Evolutionary conservation across 495 filamentous ascomycete species (phyloP).

Genomic region (Trypethelium eluteriae): DNA sequence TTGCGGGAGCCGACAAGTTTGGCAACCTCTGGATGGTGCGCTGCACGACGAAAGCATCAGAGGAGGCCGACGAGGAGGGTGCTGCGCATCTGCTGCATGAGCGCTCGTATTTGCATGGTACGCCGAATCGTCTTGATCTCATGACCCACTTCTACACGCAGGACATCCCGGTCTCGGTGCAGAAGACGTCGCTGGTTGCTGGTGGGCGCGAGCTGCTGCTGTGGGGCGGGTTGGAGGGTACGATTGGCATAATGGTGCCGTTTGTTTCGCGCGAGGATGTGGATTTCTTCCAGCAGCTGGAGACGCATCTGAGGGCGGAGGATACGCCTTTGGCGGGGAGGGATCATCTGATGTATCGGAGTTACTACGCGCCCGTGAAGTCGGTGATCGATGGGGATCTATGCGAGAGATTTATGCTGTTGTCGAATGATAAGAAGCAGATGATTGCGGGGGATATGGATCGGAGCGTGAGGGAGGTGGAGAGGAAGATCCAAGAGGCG

Average conservation of each 20-base stretch:
- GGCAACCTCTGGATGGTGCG: slow-evolving; percentile 91
- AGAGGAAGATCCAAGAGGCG: slow-evolving; percentile 78
- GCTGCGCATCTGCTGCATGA: slow-evolving; percentile 85
- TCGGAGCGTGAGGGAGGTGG: slow-evolving; percentile 81
- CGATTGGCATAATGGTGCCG: slow-evolving; percentile 83
- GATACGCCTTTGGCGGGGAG: slow-evolving; percentile 81
- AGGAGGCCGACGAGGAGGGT: slow-evolving; percentile 85
- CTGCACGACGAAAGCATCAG: slow-evolving; percentile 75
- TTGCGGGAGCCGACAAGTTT: slow-evolving; percentile 94
- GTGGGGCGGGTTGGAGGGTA: slow-evolving; percentile 92
- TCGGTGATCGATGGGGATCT: slow-evolving; percentile 97
- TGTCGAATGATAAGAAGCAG: slow-evolving; percentile 79
- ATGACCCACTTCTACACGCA: slow-evolving; percentile 85
- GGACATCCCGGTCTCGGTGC: slow-evolving; percentile 83
- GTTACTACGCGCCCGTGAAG: slow-evolving; percentile 97
- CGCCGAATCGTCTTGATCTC: slow-evolving; percentile 72
- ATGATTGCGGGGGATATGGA: slow-evolving; percentile 92
- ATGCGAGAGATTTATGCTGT: slow-evolving; percentile 78
- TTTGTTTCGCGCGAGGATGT: slow-evolving; percentile 87
- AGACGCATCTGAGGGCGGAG: slow-evolving; percentile 74
- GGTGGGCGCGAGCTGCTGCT: slow-evolving; percentile 86
- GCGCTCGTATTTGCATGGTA: slow-evolving; percentile 77
- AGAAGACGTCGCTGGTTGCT: slow-evolving; percentile 81
- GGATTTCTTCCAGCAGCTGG: slow-evolving; percentile 92
- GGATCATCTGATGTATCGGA: slow-evolving; percentile 88